These are phyloP conservation scores for Taiwanofungus camphoratus DNA, from an alignment of 1,284 basidiomycete species.

Conservation along the genomic window DNA sequence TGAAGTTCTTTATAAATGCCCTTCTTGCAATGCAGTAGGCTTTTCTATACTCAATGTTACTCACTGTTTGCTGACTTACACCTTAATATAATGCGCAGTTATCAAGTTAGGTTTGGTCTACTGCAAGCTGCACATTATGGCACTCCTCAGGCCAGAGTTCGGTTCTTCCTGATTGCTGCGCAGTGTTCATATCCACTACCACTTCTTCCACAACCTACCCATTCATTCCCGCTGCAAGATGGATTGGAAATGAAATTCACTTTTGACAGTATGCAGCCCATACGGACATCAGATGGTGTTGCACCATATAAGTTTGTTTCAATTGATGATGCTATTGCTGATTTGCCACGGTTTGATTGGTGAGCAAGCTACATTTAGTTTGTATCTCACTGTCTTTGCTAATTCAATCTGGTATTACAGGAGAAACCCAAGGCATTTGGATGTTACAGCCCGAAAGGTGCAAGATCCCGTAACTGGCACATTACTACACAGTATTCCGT, in stretches of 20 bases:
- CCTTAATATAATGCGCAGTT: conserved; percentile 34
- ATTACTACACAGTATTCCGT: conserved; percentile 17
- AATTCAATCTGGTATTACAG: conserved; percentile 31
- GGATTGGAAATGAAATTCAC: conserved; percentile 44
- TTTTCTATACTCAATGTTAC: background rate
- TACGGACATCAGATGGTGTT: conserved; percentile 40
- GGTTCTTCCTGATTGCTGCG: conserved; percentile 69
- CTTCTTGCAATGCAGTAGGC: conserved; percentile 58
- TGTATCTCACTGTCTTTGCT: background rate
- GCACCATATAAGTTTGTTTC: conserved; percentile 50
- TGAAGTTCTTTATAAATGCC: conserved; percentile 56
- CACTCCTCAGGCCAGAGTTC: conserved; percentile 59
- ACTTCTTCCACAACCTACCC: conserved; percentile 61
- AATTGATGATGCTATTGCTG: conserved; percentile 62
- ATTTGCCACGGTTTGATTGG: conserved; percentile 68
- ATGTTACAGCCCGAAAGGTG: background rate
- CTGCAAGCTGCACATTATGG: conserved; percentile 72
- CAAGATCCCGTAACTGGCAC: too few species aligned
- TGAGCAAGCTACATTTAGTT: conserved; percentile 23
- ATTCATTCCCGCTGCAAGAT: conserved; percentile 47
- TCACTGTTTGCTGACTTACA: conserved; percentile 1
- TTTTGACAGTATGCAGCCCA: conserved; percentile 36
- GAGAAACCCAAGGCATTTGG: conserved; percentile 33
- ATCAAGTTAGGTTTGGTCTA: conserved; percentile 58
- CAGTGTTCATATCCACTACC: conserved; percentile 47